Conservation (phyloP, 202 grass and related monocot genomes). For the Sporobolus alterniflorus region DNA sequence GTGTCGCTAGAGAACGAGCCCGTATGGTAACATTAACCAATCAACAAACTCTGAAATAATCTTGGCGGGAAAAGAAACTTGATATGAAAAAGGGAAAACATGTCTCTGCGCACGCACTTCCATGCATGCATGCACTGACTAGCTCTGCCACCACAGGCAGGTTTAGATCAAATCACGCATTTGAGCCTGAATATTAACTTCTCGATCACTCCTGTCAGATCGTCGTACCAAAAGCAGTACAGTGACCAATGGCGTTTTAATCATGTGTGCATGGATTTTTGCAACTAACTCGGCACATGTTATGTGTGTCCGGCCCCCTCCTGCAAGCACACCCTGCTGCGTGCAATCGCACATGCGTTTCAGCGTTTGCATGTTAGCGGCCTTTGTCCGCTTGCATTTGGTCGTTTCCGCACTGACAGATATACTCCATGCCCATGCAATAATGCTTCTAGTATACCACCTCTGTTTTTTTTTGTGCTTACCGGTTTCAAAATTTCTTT, state of each 20-base stretch:
- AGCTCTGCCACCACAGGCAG: not conserved
- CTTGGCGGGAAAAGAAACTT: not conserved
- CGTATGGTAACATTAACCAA: too few species aligned
- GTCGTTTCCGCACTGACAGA: slow-evolving; percentile 14
- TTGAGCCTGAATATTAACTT: not conserved
- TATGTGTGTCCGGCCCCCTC: not conserved
- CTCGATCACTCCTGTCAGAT: too few species aligned
- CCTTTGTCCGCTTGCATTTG: slow-evolving; percentile 44
- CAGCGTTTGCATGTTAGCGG: slow-evolving; percentile 1
- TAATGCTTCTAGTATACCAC: not conserved
- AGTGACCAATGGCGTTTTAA: not conserved
- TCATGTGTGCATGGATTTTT: slow-evolving; percentile 5
- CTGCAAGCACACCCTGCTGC: not conserved
- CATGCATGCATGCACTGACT: not conserved
- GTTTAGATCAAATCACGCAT: not conserved
- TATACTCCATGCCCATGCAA: slow-evolving; percentile 1
- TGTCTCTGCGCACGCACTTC: not conserved
- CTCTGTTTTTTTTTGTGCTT: not conserved
- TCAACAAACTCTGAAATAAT: too few species aligned
- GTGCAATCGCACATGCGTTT: slow-evolving; percentile 35
- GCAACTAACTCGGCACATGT: not conserved
- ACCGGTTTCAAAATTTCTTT: not conserved
- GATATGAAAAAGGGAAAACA: too few species aligned
- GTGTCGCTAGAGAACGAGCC: too few species aligned
- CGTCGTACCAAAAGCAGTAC: not conserved